These are phyloP conservation scores for Phycomyces nitens DNA, from an alignment of 192 early-diverging fungal species.

Conservation along the genomic window DNA sequence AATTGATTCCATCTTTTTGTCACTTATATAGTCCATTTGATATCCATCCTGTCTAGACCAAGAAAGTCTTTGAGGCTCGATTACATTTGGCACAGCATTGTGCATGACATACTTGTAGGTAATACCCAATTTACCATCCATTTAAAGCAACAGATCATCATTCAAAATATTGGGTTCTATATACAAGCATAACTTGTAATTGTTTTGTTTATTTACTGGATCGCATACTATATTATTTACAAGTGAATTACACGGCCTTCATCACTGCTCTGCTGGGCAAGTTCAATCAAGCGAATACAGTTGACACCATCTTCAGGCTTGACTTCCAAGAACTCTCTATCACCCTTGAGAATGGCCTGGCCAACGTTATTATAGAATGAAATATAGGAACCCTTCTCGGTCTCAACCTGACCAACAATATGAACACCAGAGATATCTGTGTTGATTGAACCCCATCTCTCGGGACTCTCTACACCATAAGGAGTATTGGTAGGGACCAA, in stretches of 20 bases:
- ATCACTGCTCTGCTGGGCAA: constrained; percentile 60
- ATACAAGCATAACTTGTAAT: too few species aligned
- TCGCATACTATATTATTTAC: constrained; percentile 17
- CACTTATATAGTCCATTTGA: too few species aligned
- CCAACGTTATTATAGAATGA: constrained; percentile 65
- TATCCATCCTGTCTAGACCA: too few species aligned
- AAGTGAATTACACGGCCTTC: constrained; percentile 48
- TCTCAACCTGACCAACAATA: constrained; percentile 53
- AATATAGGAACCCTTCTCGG: constrained; percentile 54
- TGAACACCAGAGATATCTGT: constrained; percentile 46
- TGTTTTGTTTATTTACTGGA: not conserved
- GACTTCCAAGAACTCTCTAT: constrained; percentile 42
- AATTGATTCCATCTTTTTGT: too few species aligned
- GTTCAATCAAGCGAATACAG: constrained; percentile 66
- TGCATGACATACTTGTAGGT: too few species aligned
- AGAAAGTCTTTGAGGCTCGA: too few species aligned
- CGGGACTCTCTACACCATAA: constrained; percentile 56
- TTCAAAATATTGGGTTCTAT: too few species aligned
- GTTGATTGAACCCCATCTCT: constrained; percentile 49
- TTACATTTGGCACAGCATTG: too few species aligned
- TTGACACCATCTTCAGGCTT: constrained; percentile 63
- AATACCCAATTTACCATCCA: too few species aligned
- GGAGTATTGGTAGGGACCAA: constrained; percentile 41
- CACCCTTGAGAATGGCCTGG: constrained; percentile 48
- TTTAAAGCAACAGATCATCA: too few species aligned